Evolutionary conservation across 176 grass and related monocot genomes (phyloP).

Genomic region (Musa acuminata): DNA sequence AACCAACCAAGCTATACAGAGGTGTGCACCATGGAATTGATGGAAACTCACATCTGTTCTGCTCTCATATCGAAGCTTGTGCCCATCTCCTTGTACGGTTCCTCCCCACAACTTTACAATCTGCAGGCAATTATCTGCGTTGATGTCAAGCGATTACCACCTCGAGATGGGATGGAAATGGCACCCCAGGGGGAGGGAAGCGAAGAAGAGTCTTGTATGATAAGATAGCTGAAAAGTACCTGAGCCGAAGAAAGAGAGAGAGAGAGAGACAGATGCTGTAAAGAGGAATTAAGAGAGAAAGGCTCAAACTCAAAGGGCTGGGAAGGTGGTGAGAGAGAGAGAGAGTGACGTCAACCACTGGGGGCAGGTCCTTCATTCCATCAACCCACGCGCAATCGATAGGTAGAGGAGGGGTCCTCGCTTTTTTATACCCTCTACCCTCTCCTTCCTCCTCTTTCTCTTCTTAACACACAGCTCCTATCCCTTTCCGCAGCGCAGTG

Average conservation of each 20-base stretch:
- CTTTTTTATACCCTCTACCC: conserved; percentile 17
- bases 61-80: not conserved
- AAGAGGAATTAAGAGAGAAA: not conserved
- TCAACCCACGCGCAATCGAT: conserved; percentile 57
- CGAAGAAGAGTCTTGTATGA: not conserved
- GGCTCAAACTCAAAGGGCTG: not conserved
- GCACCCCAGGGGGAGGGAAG: not conserved
- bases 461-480: conserved; percentile 12
- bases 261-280: not conserved
- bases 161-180: not conserved
- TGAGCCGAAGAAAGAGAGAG: not conserved
- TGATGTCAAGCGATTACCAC: not conserved
- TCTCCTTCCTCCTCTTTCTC: conserved; percentile 6
- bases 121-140: conserved; percentile 1
- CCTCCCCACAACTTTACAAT: conserved; percentile 6
- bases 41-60: not conserved
- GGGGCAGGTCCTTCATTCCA: conserved; percentile 37
- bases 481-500: conserved; percentile 8
- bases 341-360: conserved; percentile 34
- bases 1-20: not conserved
- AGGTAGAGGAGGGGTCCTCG: conserved; percentile 17
- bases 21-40: not conserved
- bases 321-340: not conserved
- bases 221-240: conserved; percentile 7
- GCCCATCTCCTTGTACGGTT: not conserved